Base-by-base conservation (phyloP, 345 rosid species). In the Citrus australasica region DNA sequence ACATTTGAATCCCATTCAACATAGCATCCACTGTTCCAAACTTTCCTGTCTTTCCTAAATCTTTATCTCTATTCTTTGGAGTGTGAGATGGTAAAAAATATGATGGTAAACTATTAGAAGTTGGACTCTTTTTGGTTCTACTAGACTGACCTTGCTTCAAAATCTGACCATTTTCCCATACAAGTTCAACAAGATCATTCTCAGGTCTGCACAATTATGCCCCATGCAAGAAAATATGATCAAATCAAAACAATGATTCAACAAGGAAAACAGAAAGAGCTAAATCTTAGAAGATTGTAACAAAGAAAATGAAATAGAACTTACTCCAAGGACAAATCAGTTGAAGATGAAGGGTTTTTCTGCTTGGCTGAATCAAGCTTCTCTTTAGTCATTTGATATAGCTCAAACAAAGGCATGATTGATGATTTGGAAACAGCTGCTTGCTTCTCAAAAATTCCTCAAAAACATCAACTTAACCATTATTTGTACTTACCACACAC, bases 381-480 rank as follows among this genome's bases (percentile, higher is more conserved):
- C 74, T 85, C 87, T 59, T 83, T 80, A 10, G 88, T 53, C 86
- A 85, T 78, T 77, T 87, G 85, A 71, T 89, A 82, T 28, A 95
- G 89, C 94, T 95, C 98, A 82, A 86, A 93, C 79, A 92, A 79
- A 85, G 98, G 97, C 98, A 95, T 93, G 88, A 64, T 81, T 68
- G 74, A 80, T 33, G 27, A 46, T 28, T 56, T 72, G 40, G 32
- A 59, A 65, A 37, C 48, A 19, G 21, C 35, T 38, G 37, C 65
- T 71, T 71, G 73, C 33, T 35, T 1, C 65, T 82, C 55, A 76
- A 68, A 79, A 83, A 74, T 22, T 61, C 48, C 67, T 70, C 79
- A 68, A 69, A 69, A 71, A 42, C 81, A 79, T 75, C 79, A 59
- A 71, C 56, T 72, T 67, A 28, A n/a, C 77, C 85, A 63, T 79